Percentiles rank a stretch among this genome's conserved stretches.
phyloP scores from a whole-genome alignment of 495 filamentous ascomycete species.

The Penicillium canescens region DNA sequence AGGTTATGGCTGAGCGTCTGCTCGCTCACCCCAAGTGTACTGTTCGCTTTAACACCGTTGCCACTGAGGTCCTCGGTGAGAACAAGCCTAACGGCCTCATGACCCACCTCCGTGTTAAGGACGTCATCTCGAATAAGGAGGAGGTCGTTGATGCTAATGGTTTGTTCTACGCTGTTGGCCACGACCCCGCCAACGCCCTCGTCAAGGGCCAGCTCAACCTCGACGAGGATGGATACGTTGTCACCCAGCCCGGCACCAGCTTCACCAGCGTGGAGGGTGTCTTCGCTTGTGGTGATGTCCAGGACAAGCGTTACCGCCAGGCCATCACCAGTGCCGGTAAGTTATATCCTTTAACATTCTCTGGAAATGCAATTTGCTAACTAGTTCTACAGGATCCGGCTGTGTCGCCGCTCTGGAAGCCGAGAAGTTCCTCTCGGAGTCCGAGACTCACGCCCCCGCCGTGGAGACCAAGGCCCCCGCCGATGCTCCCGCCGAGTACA shows the following conservation, averaged over 20 bases:
- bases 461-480: slow-evolving; percentile 36
- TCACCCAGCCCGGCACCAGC: slow-evolving; percentile 86
- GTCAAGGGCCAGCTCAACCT: slow-evolving; percentile 85
- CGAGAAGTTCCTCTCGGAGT: slow-evolving; percentile 84
- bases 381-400: slow-evolving; percentile 67
- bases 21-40: slow-evolving; percentile 82
- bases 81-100: slow-evolving; percentile 72
- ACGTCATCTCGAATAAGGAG: slow-evolving; percentile 73
- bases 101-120: slow-evolving; percentile 78
- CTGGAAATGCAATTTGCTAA: slow-evolving; percentile 8
- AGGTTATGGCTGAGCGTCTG: slow-evolving; percentile 88
- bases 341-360: slow-evolving; percentile 28
- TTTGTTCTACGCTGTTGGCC: slow-evolving; percentile 96
- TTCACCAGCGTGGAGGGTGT: slow-evolving; percentile 88
- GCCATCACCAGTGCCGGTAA: slow-evolving; percentile 96
- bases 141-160: slow-evolving; percentile 86
- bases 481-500: slow-evolving; percentile 55
- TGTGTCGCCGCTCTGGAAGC: slow-evolving; percentile 94
- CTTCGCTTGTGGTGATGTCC: slow-evolving; percentile 96
- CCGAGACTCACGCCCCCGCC: slow-evolving; percentile 52
- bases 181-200: slow-evolving; percentile 86
- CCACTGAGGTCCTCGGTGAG: slow-evolving; percentile 80
- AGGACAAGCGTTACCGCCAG: slow-evolving; percentile 97
- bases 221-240: slow-evolving; percentile 85
- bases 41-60: slow-evolving; percentile 81